A percentile compares a stretch with the other conserved stretches of the same genome.
phyloP scores from a whole-genome alignment of 176 grass and related monocot species.

The Avena atlantica region DNA sequence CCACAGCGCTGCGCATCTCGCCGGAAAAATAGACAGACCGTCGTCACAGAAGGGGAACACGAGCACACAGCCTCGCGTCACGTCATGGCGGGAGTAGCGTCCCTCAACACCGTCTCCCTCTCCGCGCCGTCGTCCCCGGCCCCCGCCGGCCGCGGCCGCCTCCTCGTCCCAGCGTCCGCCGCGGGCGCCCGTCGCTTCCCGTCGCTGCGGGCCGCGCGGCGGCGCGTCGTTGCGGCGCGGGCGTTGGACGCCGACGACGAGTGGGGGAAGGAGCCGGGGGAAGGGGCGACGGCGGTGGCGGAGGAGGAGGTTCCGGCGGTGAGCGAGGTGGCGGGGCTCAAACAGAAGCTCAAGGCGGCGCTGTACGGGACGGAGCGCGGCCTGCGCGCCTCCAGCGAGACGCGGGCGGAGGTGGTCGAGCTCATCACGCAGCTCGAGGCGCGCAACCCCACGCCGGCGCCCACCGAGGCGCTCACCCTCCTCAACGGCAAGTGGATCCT shows the following conservation, averaged over 20 bases:
- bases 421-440: constrained; percentile 90
- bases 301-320: constrained; percentile 34
- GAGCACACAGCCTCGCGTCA: neutral
- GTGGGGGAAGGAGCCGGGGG: constrained; percentile 57
- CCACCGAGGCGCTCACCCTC: constrained; percentile 80
- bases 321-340: constrained; percentile 65
- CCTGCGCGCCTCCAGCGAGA: constrained; percentile 83
- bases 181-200: constrained; percentile 11
- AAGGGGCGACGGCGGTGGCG: constrained; percentile 19
- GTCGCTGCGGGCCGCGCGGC: neutral
- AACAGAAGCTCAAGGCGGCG: constrained; percentile 73
- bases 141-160: neutral
- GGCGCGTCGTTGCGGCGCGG: constrained; percentile 24
- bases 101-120: constrained; percentile 53
- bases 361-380: constrained; percentile 86
- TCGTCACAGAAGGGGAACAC: neutral
- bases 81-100: constrained; percentile 50
- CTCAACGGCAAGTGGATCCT: constrained; percentile 98
- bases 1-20: neutral
- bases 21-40: neutral
- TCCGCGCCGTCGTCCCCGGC: constrained; percentile 26
- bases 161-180: neutral
- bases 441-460: constrained; percentile 84
- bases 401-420: constrained; percentile 81
- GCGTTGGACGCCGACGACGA: constrained; percentile 72